phyloP scores from a whole-genome alignment of 202 grass and related monocot genomes.

The Brachypodium distachyon region DNA sequence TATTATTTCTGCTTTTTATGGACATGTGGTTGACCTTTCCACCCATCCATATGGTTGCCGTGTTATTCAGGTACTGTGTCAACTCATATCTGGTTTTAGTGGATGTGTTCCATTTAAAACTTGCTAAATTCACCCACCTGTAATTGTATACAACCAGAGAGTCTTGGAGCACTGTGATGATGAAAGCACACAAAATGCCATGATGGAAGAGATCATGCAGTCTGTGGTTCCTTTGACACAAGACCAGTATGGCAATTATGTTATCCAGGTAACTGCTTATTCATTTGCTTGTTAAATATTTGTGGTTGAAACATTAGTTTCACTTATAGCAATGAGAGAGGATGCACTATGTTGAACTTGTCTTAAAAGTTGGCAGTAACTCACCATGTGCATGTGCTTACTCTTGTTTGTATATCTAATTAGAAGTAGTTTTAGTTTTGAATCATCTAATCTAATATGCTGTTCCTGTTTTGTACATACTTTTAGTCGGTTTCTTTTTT shows the following conservation, averaged over 20 bases:
- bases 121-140: constrained; percentile 1
- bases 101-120: neutral
- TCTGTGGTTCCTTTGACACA: constrained; percentile 67
- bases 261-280: constrained; percentile 66
- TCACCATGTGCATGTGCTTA: neutral
- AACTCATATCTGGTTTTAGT: constrained; percentile 8
- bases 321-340: neutral
- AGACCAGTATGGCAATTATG: constrained; percentile 99
- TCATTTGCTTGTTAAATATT: constrained; percentile 14
- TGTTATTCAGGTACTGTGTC: constrained; percentile 73
- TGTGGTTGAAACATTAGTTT: neutral
- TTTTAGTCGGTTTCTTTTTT: neutral
- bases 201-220: constrained; percentile 97
- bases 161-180: constrained; percentile 92
- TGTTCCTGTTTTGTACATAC: neutral
- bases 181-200: constrained; percentile 67
- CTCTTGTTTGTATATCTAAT: neutral
- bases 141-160: constrained; percentile 50
- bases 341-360: neutral
- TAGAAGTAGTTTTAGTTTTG: neutral
- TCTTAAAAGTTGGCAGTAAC: neutral
- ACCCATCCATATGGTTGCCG: constrained; percentile 98
- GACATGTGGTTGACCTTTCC: constrained; percentile 77
- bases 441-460: neutral
- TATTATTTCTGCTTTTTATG: constrained; percentile 79